Conservation (phyloP, 306 rosid species). For the Trifolium repens region DNA sequence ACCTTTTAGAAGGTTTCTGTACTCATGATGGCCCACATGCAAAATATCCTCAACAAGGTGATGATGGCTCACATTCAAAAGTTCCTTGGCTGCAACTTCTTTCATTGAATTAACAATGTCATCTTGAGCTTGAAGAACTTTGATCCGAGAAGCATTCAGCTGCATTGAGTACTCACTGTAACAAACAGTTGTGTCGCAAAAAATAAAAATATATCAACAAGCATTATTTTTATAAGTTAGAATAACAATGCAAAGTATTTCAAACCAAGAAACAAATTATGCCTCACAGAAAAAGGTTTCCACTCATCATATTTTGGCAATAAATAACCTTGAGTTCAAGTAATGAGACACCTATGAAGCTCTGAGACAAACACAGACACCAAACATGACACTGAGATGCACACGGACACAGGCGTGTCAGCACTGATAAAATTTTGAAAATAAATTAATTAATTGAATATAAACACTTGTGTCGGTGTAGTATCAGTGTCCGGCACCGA, state of each 20-base stretch:
- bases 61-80: constrained; percentile 66
- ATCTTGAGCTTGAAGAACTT: constrained; percentile 98
- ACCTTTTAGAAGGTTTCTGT: constrained; percentile 70
- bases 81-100: constrained; percentile 78
- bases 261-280: constrained; percentile 4
- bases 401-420: too few species aligned
- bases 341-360: background rate
- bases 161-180: constrained; percentile 98
- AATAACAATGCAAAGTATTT: constrained; percentile 24
- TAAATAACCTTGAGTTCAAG: constrained; percentile 22
- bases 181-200: constrained; percentile 36
- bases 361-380: background rate
- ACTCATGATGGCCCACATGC: constrained; percentile 66
- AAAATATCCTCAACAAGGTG: constrained; percentile 61
- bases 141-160: constrained; percentile 82
- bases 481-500: too few species aligned
- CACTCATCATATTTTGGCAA: constrained; percentile 21
- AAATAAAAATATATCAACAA: constrained; percentile 20
- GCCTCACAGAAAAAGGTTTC: background rate
- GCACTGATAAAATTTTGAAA: background rate
- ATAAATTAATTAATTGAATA: too few species aligned
- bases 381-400: too few species aligned
- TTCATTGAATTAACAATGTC: constrained; percentile 83
- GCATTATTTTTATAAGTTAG: background rate
- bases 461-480: background rate